Evolutionary conservation across 2,329 filamentous ascomycete species (phyloP).

Genomic region (Neocucurbitaria cava): DNA sequence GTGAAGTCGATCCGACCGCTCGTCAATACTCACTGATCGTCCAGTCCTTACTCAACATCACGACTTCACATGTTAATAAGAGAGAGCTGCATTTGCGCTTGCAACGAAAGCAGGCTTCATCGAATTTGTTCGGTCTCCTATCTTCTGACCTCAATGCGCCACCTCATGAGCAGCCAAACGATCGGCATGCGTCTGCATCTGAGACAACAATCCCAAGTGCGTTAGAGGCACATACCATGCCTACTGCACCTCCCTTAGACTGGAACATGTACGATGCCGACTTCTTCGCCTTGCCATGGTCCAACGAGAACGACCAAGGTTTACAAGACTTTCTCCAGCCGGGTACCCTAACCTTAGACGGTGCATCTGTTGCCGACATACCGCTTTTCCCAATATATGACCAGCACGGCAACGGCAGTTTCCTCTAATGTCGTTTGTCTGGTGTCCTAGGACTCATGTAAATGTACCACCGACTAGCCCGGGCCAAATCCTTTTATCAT

Average conservation of each 20-base stretch:
- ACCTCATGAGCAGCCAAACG: neutral
- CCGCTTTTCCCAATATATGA: conserved; percentile 42
- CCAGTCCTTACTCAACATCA: conserved; percentile 34
- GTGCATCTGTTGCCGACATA: conserved; percentile 40
- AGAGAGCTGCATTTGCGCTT: conserved; percentile 29
- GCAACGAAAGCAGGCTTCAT: conserved; percentile 38
- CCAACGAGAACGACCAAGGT: conserved; percentile 39
- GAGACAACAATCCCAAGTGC: conserved; percentile 3
- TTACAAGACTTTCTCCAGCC: conserved; percentile 41
- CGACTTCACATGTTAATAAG: conserved; percentile 31
- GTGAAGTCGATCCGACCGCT: conserved; percentile 36
- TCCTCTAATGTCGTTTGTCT: conserved; percentile 5
- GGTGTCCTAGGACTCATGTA: neutral
- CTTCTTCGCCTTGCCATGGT: conserved; percentile 40
- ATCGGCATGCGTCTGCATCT: conserved; percentile 5
- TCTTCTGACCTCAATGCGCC: conserved; percentile 11
- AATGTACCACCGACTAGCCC: neutral
- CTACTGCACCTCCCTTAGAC: conserved; percentile 22
- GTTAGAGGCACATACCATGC: conserved; percentile 5
- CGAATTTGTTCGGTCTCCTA: conserved; percentile 38
- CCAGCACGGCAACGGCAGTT: conserved; percentile 25
- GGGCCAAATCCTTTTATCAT: neutral
- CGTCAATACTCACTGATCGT: conserved; percentile 38
- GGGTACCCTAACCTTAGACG: conserved; percentile 36
- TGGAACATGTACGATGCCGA: conserved; percentile 44